phyloP scores from a whole-genome alignment of 169 alveolate genomes.

The Plasmodium malariae region DNA sequence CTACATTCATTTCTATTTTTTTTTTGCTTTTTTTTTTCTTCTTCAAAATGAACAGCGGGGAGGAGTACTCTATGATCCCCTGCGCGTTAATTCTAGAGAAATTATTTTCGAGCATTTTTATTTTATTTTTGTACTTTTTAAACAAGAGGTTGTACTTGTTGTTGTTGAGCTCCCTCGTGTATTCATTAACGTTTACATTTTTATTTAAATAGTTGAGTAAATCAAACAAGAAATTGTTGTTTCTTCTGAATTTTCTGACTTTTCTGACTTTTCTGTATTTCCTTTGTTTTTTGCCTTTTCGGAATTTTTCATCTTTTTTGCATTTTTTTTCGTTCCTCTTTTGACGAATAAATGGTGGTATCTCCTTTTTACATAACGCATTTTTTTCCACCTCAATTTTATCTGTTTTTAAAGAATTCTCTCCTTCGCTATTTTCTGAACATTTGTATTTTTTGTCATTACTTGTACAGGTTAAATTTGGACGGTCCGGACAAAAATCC shows the following conservation, averaged over 20 bases:
- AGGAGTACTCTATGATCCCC: constrained; percentile 19
- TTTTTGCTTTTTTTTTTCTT: background rate
- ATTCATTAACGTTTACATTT: constrained; percentile 29
- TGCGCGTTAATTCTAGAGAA: constrained; percentile 42
- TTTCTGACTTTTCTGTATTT: background rate
- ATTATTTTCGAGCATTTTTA: constrained; percentile 37
- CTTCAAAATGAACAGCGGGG: constrained; percentile 35
- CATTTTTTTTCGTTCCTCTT: background rate
- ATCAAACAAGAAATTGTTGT: constrained; percentile 34
- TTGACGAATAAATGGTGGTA: background rate
- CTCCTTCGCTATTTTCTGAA: background rate
- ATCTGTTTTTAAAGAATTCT: background rate
- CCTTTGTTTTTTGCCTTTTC: background rate
- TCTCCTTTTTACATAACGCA: background rate
- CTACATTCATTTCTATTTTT: background rate
- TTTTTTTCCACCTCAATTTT: background rate
- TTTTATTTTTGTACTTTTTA: constrained; percentile 47
- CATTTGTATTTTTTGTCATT: no score
- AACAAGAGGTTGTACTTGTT: constrained; percentile 33
- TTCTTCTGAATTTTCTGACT: background rate
- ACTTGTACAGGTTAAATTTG: no score
- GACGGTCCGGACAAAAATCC: background rate
- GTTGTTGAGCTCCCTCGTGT: constrained; percentile 40
- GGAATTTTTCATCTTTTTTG: background rate
- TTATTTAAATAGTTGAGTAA: constrained; percentile 37